Conservation (phyloP, 345 rosid genomes). For the Viola odorata region DNA sequence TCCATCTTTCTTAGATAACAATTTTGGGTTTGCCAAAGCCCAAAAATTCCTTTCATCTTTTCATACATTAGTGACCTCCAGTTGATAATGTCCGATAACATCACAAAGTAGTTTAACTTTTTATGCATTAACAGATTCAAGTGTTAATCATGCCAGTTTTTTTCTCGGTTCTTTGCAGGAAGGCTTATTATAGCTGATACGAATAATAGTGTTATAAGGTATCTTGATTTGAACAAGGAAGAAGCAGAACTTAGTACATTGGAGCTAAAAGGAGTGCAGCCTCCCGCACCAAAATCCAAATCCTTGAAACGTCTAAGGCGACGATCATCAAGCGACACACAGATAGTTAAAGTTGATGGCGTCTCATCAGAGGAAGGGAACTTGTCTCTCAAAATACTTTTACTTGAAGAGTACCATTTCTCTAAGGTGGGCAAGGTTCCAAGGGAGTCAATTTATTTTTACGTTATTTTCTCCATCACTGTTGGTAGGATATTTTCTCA, state of each 20-base stretch:
- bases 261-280: slow-evolving; percentile 81
- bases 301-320: slow-evolving; percentile 67
- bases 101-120: too few relatives aligned
- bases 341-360: slow-evolving; percentile 47
- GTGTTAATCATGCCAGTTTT: background rate
- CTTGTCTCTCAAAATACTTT: slow-evolving; percentile 53
- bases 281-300: slow-evolving; percentile 55
- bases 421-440: slow-evolving; percentile 50
- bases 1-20: too few relatives aligned
- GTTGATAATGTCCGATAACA: too few relatives aligned
- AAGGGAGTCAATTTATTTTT: background rate
- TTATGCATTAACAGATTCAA: too few relatives aligned
- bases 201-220: slow-evolving; percentile 74
- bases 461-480: background rate
- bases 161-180: slow-evolving; percentile 41
- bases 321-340: slow-evolving; percentile 61
- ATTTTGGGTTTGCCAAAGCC: too few relatives aligned
- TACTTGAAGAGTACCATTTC: slow-evolving; percentile 79
- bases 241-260: slow-evolving; percentile 54
- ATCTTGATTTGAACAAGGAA: slow-evolving; percentile 51
- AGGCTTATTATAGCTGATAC: slow-evolving; percentile 79
- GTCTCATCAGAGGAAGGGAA: slow-evolving; percentile 61
- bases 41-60: too few relatives aligned
- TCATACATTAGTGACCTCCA: too few relatives aligned
- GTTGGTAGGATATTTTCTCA: background rate